These are phyloP conservation scores for Metschnikowia aberdeeniae DNA, from an alignment of 805 yeast genomes.

Conservation along the genomic window DNA sequence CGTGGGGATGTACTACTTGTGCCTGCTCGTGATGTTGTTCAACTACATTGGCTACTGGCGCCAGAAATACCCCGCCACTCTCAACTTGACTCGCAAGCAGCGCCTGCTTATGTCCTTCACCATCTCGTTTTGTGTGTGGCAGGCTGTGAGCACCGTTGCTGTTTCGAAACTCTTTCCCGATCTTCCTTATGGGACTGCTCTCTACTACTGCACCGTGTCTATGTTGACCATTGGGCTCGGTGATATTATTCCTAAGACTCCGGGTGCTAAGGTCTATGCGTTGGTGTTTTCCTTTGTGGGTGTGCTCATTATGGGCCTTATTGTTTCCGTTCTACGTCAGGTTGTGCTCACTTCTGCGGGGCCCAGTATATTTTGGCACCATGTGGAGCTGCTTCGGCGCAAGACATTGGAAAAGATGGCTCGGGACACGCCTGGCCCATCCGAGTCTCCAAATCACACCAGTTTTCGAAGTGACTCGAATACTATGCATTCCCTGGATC, in stretches of 20 bases:
- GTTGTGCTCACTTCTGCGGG: slow-evolving; percentile 58
- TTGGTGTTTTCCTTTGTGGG: slow-evolving; percentile 68
- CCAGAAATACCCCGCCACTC: slow-evolving; percentile 63
- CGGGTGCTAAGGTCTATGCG: slow-evolving; percentile 53
- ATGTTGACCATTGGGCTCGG: slow-evolving; percentile 80
- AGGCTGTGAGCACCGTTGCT: slow-evolving; percentile 56
- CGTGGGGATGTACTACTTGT: slow-evolving; percentile 53
- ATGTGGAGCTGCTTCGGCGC: slow-evolving; percentile 49
- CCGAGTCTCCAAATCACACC: background rate
- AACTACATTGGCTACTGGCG: slow-evolving; percentile 61
- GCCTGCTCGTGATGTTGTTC: slow-evolving; percentile 47
- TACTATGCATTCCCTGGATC: too few species aligned
- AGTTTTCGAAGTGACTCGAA: background rate
- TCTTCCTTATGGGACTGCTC: slow-evolving; percentile 53
- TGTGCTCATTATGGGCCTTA: slow-evolving; percentile 67
- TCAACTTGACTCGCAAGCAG: slow-evolving; percentile 64
- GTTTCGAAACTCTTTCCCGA: slow-evolving; percentile 40
- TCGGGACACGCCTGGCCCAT: slow-evolving; percentile 1
- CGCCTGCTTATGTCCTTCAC: slow-evolving; percentile 72
- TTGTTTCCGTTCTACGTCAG: slow-evolving; percentile 64
- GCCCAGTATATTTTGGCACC: slow-evolving; percentile 64
- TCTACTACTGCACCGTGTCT: slow-evolving; percentile 72
- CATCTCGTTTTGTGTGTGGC: slow-evolving; percentile 62
- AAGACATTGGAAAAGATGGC: slow-evolving; percentile 23
- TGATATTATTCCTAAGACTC: slow-evolving; percentile 54